Evolutionary conservation across 495 filamentous ascomycete genomes (phyloP).

Genomic region (Trichoderma reesei): DNA sequence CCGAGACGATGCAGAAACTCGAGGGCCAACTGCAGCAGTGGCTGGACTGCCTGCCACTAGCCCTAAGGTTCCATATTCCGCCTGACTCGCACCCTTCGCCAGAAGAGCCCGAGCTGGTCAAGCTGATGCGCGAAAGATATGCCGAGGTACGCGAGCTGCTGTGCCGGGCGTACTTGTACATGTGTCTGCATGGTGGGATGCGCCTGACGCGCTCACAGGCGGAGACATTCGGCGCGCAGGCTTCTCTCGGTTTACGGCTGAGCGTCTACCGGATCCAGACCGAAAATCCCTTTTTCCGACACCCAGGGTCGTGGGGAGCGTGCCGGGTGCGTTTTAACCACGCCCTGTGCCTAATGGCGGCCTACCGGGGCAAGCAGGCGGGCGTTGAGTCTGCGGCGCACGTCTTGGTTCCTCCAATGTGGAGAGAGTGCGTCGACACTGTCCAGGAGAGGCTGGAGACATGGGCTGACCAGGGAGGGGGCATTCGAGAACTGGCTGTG

Average conservation of each 20-base stretch:
- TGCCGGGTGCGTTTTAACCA: conserved; percentile 9
- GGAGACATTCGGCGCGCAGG: conserved; percentile 4
- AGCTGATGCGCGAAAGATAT: conserved; percentile 8
- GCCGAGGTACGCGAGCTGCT: conserved; percentile 6
- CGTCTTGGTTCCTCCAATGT: not conserved
- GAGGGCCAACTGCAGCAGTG: conserved; percentile 9
- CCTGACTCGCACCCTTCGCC: not conserved
- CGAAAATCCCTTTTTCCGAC: conserved; percentile 8
- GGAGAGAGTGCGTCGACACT: conserved; percentile 4
- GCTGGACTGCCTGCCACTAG: conserved; percentile 6
- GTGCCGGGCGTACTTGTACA: conserved; percentile 5
- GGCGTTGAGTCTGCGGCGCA: conserved; percentile 5
- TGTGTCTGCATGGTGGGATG: conserved; percentile 6
- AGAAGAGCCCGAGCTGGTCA: conserved; percentile 8
- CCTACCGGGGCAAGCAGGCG: not conserved
- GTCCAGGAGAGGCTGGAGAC: conserved; percentile 7
- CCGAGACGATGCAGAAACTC: conserved; percentile 6
- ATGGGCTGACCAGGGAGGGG: conserved; percentile 7
- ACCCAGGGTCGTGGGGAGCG: conserved; percentile 4
- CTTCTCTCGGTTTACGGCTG: not conserved
- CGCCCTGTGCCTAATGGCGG: conserved; percentile 5
- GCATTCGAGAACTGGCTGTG: not conserved
- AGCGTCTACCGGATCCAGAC: conserved; percentile 8
- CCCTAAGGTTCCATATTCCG: not conserved
- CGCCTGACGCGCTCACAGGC: conserved; percentile 6